Base-by-base conservation (phyloP, 2,329 filamentous ascomycete genomes). In the Zymoseptoria pseudotritici region DNA sequence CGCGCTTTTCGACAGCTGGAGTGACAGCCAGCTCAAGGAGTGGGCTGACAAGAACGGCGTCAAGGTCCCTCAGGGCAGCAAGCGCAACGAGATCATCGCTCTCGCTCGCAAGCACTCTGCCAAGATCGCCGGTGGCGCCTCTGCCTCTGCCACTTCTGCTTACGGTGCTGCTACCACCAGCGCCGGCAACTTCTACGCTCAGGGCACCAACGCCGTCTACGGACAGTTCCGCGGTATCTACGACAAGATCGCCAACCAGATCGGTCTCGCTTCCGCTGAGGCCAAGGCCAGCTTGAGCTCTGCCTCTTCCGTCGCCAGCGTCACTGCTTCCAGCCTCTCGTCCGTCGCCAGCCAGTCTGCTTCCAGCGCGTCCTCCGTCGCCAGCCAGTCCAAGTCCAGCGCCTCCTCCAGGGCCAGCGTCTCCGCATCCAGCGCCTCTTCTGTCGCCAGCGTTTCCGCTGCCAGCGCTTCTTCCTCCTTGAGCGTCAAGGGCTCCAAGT, bases 11-110 rank as follows among this genome's bases (percentile, higher is more conserved):
- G 87, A 96, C 68, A 86, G 89, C 3, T 99, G 94, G 94, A 87
- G 88, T 70, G 92, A 97, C 71, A 87, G 83, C 69, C 80, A 96
- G 74, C 82, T 99, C 73, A 97, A 97, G 82, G 87, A 90, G 64
- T 97, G 94, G 79, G 86, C 86, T 58, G 93, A 97, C 79, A 90
- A 92, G 82, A 94, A 97, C 69, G 85, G 86, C 60, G 88, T 99
- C 72, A 82, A 82, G 79, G 90, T 97, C 55, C 94, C 94, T 9
- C 93, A 97, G 72, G 94, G 93, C 54, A 95, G 90, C 71, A 92
- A 89, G 80, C 80, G 85, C 67, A 95, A 97, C 70, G 93, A 99
- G 75, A 83, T 97, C 24, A 81, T 95, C 57, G 91, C 93, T 57
- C 83, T 97, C 63, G 88, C 93, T 64, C 91, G 93, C 73, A 95